Conservation (phyloP, 345 rosid species). For the Boechera retrofracta region DNA sequence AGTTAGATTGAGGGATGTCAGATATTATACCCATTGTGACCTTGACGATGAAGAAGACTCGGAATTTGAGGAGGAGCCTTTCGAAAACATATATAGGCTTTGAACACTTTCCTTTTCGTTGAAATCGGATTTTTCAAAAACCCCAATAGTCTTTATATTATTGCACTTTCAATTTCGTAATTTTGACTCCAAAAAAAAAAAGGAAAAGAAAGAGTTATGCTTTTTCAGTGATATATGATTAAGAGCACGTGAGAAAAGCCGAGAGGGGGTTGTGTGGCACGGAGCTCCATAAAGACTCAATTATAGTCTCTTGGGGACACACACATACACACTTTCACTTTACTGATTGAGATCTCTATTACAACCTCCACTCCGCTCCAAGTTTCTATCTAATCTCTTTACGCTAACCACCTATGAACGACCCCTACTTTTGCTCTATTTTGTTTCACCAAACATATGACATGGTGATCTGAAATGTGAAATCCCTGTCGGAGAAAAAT, state of each 20-base stretch:
- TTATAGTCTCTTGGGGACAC: slow-evolving; percentile 44
- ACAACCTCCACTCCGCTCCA: slow-evolving; percentile 23
- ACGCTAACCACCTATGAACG: slow-evolving; percentile 35
- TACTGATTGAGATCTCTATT: slow-evolving; percentile 14
- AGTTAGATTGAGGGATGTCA: slow-evolving; percentile 6
- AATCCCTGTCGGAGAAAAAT: slow-evolving; percentile 24
- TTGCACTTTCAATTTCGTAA: slow-evolving; percentile 28
- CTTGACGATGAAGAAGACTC: slow-evolving; percentile 15
- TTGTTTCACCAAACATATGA: slow-evolving; percentile 21
- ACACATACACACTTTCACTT: slow-evolving; percentile 26
- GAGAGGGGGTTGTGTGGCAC: slow-evolving; percentile 43
- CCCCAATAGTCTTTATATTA: background rate
- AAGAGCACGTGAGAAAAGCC: slow-evolving; percentile 41
- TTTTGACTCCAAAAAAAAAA: slow-evolving; percentile 30
- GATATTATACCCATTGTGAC: slow-evolving; percentile 23
- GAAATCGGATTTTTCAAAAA: background rate
- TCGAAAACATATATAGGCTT: slow-evolving; percentile 15
- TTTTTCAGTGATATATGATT: slow-evolving; percentile 28
- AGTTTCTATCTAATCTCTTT: slow-evolving; percentile 11
- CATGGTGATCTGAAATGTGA: slow-evolving; percentile 13
- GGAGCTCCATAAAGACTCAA: slow-evolving; percentile 59
- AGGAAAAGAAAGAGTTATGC: background rate
- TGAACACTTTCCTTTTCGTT: slow-evolving; percentile 30
- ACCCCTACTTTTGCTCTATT: slow-evolving; percentile 36
- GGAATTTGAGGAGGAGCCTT: slow-evolving; percentile 18